A percentile compares a stretch with the other conserved stretches of the same genome.
phyloP scores from a whole-genome alignment of 257 asterid genomes.

The Nicotiana knightiana region DNA sequence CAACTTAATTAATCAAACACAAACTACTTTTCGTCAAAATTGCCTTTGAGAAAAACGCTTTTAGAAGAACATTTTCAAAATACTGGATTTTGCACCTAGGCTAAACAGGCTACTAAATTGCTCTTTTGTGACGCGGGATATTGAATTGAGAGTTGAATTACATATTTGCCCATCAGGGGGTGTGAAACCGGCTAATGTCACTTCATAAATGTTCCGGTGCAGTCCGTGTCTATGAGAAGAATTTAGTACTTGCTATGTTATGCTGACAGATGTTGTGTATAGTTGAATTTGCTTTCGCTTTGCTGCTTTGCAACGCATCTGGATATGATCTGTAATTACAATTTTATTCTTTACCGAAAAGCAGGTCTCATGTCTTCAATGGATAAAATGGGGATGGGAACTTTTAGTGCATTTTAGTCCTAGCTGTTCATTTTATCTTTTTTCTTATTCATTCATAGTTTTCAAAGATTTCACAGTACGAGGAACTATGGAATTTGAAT shows the following conservation, averaged over 20 bases:
- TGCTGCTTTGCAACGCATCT: not conserved
- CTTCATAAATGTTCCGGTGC: not conserved
- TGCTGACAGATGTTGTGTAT: not conserved
- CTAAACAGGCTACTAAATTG: not conserved
- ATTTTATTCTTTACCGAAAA: not conserved
- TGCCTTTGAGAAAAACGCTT: too few relatives aligned
- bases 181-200: not conserved
- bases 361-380: not conserved
- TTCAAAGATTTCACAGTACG: too few relatives aligned
- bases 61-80: too few relatives aligned
- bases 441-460: too few relatives aligned
- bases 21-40: too few relatives aligned
- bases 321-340: not conserved
- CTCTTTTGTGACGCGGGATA: slow-evolving; percentile 15
- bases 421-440: too few relatives aligned
- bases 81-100: too few relatives aligned
- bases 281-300: not conserved
- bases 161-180: not conserved
- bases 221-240: too few relatives aligned
- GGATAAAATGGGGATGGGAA: not conserved
- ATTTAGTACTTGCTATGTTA: rapidly evolving
- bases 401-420: too few relatives aligned
- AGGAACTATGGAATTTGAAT: too few relatives aligned
- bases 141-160: not conserved
- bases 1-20: too few relatives aligned